These are phyloP conservation scores for Heliamphora ciliata DNA, from an alignment of 179 eudicot species.

Conservation along the genomic window DNA sequence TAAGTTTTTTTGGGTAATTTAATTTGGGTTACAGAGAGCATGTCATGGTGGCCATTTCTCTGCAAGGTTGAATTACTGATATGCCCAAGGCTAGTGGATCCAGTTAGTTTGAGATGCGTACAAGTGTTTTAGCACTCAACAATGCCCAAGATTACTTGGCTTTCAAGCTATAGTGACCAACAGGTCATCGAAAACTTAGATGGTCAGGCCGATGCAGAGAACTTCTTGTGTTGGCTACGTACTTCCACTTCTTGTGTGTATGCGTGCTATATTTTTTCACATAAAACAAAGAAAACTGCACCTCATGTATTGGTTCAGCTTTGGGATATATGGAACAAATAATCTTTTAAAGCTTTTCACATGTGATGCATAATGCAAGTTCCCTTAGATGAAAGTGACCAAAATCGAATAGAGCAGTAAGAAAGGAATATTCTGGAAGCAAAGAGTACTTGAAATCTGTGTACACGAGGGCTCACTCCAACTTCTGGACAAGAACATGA, in stretches of 20 bases:
- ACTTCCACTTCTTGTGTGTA: no score
- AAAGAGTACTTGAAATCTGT: conserved; percentile 57
- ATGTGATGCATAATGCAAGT: not conserved
- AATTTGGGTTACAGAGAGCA: not conserved
- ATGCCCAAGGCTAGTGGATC: not conserved
- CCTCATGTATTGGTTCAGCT: not conserved
- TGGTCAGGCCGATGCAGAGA: no score
- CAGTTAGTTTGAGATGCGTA: not conserved
- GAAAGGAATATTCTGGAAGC: conserved; percentile 1
- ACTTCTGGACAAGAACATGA: conserved; percentile 39
- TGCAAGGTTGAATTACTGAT: not conserved
- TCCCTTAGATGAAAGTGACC: not conserved
- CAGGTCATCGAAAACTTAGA: not conserved
- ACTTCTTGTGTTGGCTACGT: no score
- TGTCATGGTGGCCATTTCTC: not conserved
- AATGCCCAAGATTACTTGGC: not conserved
- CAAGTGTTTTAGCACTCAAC: not conserved
- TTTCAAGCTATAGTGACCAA: not conserved
- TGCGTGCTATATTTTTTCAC: no score
- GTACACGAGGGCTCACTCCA: conserved; percentile 60
- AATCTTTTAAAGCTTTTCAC: not conserved
- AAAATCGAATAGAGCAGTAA: not conserved
- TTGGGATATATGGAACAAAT: not conserved
- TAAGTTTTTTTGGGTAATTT: no score
- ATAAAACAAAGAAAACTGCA: not conserved